Base-by-base conservation (phyloP, 139 green algal species). In the Tetraselmis chui region DNA sequence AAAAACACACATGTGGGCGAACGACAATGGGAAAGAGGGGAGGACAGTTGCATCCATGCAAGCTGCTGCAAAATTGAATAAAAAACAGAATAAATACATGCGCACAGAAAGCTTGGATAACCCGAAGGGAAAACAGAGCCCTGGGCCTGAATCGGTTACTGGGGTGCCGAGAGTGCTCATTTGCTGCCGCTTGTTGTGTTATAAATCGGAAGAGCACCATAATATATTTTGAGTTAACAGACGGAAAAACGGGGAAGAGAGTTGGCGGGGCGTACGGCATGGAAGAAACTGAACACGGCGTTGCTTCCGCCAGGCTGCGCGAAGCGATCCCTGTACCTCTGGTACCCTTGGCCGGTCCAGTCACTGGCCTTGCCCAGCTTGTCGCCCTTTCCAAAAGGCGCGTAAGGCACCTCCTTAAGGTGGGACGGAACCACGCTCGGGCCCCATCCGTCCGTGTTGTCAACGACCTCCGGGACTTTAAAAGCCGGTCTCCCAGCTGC, bases 261-360 rank as follows among this genome's bases (percentile, higher is more conserved):
- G n/a, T 18, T 27, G 59, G 23, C 1, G 0, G 31, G 25, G 1
- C 88, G 26, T 77, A 97, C 95, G 84, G 98, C 96, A 59, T 94
- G 90, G 80, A 97, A 95, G 90, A 98, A 99, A 86, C 96, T 97
- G 89, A 99, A 99, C 1, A 98, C 93, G 2, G 92, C 87, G 32
- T 85, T 87, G 77, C 90, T 90, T n/a, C n/a, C n/a, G 31, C 29
- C 59, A 29, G 84, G 77, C 27, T 89, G 83, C 25, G 82, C 26
- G 2, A 83, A 86, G 29, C 86, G 84, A 24, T 85, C 81, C 83
- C 32, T 79, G 58, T 59, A 78, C 5, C 2, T 30, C 30, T 29
- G 30, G 77, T 29, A 58, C 0, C 23, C 31, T 1, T 25, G 24
- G 2, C 31, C 18, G 0, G 87, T 93, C 90, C 90, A 96, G 32